Percentiles rank a stretch among this genome's conserved stretches.
Conservation (phyloP, 75 land plant genomes). For the Larix kaempferi region DNA sequence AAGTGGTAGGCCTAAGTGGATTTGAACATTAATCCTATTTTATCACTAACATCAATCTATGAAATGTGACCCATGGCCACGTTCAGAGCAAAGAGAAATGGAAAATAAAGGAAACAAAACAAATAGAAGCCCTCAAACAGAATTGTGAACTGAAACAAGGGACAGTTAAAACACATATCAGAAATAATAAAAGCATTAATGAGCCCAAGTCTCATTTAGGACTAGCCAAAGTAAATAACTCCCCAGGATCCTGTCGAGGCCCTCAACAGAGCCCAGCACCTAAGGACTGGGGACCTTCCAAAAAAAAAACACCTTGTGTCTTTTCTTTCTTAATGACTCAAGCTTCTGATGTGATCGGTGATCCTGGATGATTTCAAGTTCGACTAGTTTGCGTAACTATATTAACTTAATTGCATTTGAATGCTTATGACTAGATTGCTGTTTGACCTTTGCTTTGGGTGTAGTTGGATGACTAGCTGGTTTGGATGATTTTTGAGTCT, state of each 20-base stretch:
- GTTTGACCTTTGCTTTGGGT: no score
- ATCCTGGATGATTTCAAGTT: no score
- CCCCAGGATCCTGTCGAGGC: not conserved
- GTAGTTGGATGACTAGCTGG: no score
- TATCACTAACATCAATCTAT: not conserved
- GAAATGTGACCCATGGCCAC: not conserved
- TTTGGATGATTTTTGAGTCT: no score
- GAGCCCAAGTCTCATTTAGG: not conserved
- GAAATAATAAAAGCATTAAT: not conserved
- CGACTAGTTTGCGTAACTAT: no score
- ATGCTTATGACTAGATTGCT: no score
- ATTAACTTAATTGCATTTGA: no score
- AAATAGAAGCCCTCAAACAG: not conserved
- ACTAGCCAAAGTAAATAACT: not conserved
- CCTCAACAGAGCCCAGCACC: no score
- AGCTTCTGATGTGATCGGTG: no score
- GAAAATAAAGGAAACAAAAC: not conserved
- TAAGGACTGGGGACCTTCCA: no score
- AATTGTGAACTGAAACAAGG: not conserved
- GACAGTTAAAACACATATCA: not conserved
- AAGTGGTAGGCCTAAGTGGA: not conserved
- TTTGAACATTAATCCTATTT: not conserved
- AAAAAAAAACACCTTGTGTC: no score
- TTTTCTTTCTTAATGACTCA: no score
- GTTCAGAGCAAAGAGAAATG: not conserved